Base-by-base conservation (phyloP, 225 moss, liverwort and hornwort genomes). In the Straminergon stramineum region DNA sequence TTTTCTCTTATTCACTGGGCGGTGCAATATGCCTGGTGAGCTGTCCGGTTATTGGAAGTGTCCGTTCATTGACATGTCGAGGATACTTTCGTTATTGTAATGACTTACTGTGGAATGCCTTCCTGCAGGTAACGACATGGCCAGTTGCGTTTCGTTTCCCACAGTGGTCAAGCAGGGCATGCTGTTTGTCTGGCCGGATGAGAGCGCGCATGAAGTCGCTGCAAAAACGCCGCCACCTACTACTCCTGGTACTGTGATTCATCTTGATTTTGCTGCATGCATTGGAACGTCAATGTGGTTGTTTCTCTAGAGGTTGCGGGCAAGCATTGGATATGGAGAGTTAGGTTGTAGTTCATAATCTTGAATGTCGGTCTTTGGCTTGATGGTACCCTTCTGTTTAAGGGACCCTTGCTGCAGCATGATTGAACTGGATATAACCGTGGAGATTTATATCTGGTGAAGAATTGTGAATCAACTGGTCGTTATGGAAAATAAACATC, bases 101-200 rank as follows among this genome's bases (percentile, higher is more conserved):
- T 51, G 58, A 43, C 45, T 87, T 56, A 69, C 57, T 43, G 16
- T 81, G 35, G 9, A 56, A 34, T 73, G 37, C 6, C 12, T 51
- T 31, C 77, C 64, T 86, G 91, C 88, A 94, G 94, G 73, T 43
- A 94, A 94, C 87, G 85, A 90, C 4, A 84, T 92, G 92, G 91
- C 94, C 22, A 56, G 75, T 45, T 93, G 93, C 84, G 55, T 94
- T 83, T 93, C 94, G 30, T 93, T 92, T 87, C 94, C 94, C 6
- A 92, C 93, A 14, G 75, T 91, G 37, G 94, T 95, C 65, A 90
- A 96, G 93, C 97, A 96, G 82, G 95, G 96, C 28, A 87, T 96
- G 82, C 79, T 98, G 15, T 98, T 97, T 84, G 90, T 98, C 12
- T 98, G 98, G 98, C 95, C 97, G 17, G 98, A 98, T 86, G 95